These are phyloP conservation scores for Nicotiana tabacum DNA, from an alignment of 257 asterid genomes.

Conservation along the genomic window DNA sequence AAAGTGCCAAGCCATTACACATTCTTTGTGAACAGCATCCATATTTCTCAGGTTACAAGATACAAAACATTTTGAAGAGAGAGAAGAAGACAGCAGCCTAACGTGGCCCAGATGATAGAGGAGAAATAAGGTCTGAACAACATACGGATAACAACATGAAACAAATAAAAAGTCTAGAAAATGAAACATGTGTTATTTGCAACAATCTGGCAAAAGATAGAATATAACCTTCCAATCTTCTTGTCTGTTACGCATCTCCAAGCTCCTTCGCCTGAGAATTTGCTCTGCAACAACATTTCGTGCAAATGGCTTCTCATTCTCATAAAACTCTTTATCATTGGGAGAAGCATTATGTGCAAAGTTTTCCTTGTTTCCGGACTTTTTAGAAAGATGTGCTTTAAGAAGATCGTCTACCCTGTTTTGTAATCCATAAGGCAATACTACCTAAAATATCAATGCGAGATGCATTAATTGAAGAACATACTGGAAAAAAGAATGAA, in stretches of 20 bases:
- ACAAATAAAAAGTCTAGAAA: neutral
- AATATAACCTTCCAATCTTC: conserved; percentile 61
- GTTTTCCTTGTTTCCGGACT: conserved; percentile 42
- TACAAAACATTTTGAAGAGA: neutral
- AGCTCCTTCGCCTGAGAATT: conserved; percentile 54
- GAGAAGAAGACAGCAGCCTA: neutral
- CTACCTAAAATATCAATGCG: conserved; percentile 39
- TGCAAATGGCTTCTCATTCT: conserved; percentile 47
- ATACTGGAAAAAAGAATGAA: neutral
- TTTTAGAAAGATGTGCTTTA: conserved; percentile 56
- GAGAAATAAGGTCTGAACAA: neutral
- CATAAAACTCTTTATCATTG: conserved; percentile 33
- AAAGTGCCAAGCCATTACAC: neutral
- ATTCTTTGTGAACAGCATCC: neutral
- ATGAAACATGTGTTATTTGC: neutral
- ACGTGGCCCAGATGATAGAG: neutral
- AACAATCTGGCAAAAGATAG: neutral
- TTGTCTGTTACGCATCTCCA: conserved; percentile 66
- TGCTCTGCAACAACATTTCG: conserved; percentile 60
- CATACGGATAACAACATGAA: neutral
- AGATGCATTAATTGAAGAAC: neutral
- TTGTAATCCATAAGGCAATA: conserved; percentile 52
- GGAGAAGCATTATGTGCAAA: conserved; percentile 27
- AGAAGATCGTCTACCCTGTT: conserved; percentile 54
- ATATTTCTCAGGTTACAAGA: neutral